A percentile compares a stretch with the other conserved stretches of the same genome.
These are phyloP conservation scores for Agroathelia rolfsii DNA, from an alignment of 1,284 basidiomycete genomes.

Conservation along the genomic window DNA sequence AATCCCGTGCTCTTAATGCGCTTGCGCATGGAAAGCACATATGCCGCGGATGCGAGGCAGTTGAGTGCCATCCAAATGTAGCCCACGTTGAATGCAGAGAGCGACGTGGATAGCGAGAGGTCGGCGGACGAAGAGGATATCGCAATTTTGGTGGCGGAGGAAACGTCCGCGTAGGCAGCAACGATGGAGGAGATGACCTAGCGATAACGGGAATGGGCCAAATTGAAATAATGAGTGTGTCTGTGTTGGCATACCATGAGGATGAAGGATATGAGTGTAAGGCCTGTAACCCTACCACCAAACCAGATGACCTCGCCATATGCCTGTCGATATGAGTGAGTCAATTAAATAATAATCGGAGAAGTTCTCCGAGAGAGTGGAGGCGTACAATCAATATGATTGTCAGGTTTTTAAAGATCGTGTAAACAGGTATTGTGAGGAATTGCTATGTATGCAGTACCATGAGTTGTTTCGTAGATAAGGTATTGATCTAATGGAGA, in stretches of 20 bases:
- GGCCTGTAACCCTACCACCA: constrained; percentile 77
- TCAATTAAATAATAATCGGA: constrained; percentile 5
- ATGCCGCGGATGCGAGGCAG: constrained; percentile 85
- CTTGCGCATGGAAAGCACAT: constrained; percentile 95
- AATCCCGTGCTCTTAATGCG: constrained; percentile 95
- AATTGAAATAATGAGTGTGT: constrained; percentile 3
- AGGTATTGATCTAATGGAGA: constrained; percentile 12
- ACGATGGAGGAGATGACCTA: constrained; percentile 91
- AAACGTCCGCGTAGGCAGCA: constrained; percentile 91
- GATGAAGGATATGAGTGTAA: constrained; percentile 85
- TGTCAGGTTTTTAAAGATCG: constrained; percentile 99
- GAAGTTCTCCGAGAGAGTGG: constrained; percentile 2
- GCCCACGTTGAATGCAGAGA: constrained; percentile 63
- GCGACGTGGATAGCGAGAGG: constrained; percentile 30
- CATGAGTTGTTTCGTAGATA: constrained; percentile 1
- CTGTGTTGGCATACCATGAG: constrained; percentile 95
- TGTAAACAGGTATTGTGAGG: constrained; percentile 87
- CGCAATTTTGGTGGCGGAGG: constrained; percentile 35
- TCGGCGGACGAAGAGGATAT: constrained; percentile 33
- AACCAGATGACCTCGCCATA: constrained; percentile 99
- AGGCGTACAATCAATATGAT: constrained; percentile 88
- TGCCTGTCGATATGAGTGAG: constrained; percentile 51
- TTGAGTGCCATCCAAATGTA: constrained; percentile 97
- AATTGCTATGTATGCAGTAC: constrained; percentile 57
- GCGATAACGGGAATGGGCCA: constrained; percentile 7